Percentiles rank a stretch among this genome's conserved stretches.
These are phyloP conservation scores for Dendrobium chrysotoxum DNA, from an alignment of 106 monocot genomes.

Conservation along the genomic window DNA sequence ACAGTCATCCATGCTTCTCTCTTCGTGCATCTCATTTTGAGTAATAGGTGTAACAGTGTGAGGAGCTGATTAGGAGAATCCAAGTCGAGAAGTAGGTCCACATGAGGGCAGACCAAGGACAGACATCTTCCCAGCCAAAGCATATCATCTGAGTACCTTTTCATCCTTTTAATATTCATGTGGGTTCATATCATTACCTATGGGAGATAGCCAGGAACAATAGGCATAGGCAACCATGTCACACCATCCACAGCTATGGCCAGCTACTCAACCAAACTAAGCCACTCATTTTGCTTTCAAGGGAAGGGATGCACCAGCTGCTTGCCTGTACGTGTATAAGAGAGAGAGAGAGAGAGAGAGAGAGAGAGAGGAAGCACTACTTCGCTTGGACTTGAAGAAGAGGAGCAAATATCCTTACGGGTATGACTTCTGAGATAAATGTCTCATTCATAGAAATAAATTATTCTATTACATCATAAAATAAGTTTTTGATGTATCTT, in stretches of 20 bases:
- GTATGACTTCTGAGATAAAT: too few relatives aligned
- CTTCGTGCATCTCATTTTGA: not conserved
- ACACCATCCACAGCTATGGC: constrained; percentile 9
- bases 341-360: too few relatives aligned
- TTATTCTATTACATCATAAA: too few relatives aligned
- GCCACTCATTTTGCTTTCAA: not conserved
- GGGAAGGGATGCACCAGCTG: not conserved
- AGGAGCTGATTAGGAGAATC: constrained; percentile 4
- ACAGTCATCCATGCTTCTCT: not conserved
- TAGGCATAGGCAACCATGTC: not conserved
- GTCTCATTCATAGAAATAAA: too few relatives aligned
- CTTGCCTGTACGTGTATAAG: not conserved
- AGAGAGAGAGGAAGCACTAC: not conserved
- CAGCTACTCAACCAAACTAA: not conserved
- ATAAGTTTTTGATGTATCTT: too few relatives aligned
- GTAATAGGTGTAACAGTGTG: constrained; percentile 2
- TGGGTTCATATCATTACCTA: constrained; percentile 6
- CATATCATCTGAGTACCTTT: constrained; percentile 1
- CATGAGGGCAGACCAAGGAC: constrained; percentile 3
- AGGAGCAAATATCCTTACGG: too few relatives aligned
- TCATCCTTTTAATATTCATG: constrained; percentile 5
- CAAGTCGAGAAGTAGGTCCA: constrained; percentile 2
- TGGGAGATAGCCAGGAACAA: not conserved
- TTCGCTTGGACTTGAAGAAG: too few relatives aligned
- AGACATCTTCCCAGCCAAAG: constrained; percentile 3